phyloP scores from a whole-genome alignment of 2,329 filamentous ascomycete genomes.

The Coniosporium tulheliwenetii region DNA sequence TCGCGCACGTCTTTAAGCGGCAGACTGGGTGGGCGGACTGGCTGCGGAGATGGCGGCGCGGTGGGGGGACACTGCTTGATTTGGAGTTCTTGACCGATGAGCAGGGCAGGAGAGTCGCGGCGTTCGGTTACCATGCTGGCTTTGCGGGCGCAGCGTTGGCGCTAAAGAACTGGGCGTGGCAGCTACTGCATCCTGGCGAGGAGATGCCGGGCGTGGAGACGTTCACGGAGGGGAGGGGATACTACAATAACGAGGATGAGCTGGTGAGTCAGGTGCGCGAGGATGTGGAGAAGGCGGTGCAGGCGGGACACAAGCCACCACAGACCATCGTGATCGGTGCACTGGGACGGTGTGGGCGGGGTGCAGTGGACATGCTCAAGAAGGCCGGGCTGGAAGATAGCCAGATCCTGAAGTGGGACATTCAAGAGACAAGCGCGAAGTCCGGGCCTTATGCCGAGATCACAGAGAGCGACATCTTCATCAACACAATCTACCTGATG shows the following conservation, averaged over 20 bases:
- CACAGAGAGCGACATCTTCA: conserved; percentile 29
- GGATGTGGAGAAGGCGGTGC: conserved; percentile 48
- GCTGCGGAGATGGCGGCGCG: conserved; percentile 47
- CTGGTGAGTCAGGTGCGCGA: conserved; percentile 62
- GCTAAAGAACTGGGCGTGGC: conserved; percentile 69
- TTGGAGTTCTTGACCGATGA: conserved; percentile 74
- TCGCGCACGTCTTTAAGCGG: conserved; percentile 61
- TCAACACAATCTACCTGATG: conserved; percentile 82
- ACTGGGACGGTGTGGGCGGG: conserved; percentile 61
- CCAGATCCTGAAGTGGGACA: conserved; percentile 60
- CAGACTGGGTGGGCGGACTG: conserved; percentile 38
- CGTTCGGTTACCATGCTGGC: conserved; percentile 43
- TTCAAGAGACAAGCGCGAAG: conserved; percentile 60
- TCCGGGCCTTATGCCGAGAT: conserved; percentile 21
- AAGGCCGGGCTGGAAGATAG: conserved; percentile 56
- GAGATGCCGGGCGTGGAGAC: conserved; percentile 50
- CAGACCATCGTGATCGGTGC: conserved; percentile 73
- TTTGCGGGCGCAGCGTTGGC: conserved; percentile 38
- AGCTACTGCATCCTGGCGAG: conserved; percentile 53
- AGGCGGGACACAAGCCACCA: conserved; percentile 52
- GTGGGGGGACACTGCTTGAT: conserved; percentile 64
- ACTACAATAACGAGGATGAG: conserved; percentile 58
- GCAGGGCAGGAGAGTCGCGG: conserved; percentile 53
- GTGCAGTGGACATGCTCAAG: conserved; percentile 66
- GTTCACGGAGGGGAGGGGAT: conserved; percentile 29